Evolutionary conservation across 768 basidiomycete species (phyloP).

Genomic region (Mycena venus): DNA sequence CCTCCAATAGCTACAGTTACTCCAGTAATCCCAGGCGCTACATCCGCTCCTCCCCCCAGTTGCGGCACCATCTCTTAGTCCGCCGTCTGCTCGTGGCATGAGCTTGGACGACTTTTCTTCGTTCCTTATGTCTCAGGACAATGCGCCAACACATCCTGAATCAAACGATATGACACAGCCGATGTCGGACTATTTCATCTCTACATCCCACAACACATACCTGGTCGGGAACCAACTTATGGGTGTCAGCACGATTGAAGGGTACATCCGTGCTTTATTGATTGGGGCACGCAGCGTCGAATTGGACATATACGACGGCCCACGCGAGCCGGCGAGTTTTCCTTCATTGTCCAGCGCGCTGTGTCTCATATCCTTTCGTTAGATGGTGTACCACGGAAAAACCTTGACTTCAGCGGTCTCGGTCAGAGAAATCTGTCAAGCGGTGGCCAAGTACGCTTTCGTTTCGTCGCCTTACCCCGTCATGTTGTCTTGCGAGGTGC

Average conservation of each 20-base stretch:
- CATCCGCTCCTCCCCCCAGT: neutral
- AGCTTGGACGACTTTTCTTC: constrained; percentile 67
- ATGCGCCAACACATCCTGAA: constrained; percentile 45
- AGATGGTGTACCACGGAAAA: constrained; percentile 91
- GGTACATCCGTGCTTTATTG: constrained; percentile 89
- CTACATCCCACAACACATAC: constrained; percentile 94
- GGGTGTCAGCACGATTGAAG: constrained; percentile 90
- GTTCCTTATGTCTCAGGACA: constrained; percentile 75
- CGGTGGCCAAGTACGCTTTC: constrained; percentile 94
- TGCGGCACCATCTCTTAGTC: constrained; percentile 5
- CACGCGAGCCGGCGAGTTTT: constrained; percentile 83
- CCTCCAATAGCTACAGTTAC: neutral
- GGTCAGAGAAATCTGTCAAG: constrained; percentile 85
- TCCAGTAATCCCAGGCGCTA: neutral
- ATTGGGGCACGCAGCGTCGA: constrained; percentile 96
- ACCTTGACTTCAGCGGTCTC: constrained; percentile 91
- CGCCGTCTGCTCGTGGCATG: constrained; percentile 43
- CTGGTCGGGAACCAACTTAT: constrained; percentile 89
- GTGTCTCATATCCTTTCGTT: too few species aligned
- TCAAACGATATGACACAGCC: constrained; percentile 80
- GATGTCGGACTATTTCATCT: constrained; percentile 82
- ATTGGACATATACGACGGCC: constrained; percentile 95
- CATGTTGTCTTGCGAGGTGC: constrained; percentile 95
- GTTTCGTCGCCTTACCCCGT: constrained; percentile 94
- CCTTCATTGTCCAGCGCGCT: too few species aligned